Evolutionary conservation across 768 basidiomycete genomes (phyloP), one percentile per base, ranked within the genome.

Genomic region (Mycena metata): DNA sequence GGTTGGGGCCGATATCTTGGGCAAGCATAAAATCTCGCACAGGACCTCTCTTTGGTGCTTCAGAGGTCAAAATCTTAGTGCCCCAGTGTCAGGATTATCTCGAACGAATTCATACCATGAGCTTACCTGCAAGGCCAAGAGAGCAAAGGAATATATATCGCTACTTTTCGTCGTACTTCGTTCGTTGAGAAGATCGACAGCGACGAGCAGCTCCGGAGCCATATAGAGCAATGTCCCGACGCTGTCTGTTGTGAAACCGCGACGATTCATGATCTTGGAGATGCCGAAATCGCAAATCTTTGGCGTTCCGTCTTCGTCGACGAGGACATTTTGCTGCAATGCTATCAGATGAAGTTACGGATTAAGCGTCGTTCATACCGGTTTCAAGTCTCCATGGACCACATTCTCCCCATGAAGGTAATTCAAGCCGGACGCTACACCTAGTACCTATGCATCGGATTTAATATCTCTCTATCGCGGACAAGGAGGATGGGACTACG

Each of bases 301-400:
- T 21, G 51, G 51, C 13, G 12, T 35, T 17, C n/a, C 51, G 11
- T 33, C 33, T 26, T 54, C 51, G 30, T 33, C 30, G 5, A 54
- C 19, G 30, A 54, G 33, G 51, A 54, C 33, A n/a, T 54, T 54
- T 5, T 10, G 16, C 51, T 54, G 51, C 26, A 19, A 35, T 21
- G 30, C 5, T 7, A 36, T 35, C 11, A 19, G 17, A 36, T 30
- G 35, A 54, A 54, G n/a, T 1, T 1, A 35, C 15, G 9, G 51
- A 7, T 5, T 35, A 35, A 54, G 30, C 6, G 30, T 11, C 21
- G 30, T 30, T 35, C 10, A 19, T 36, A 54, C 51, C 16, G 30
- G 51, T 36, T 54, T 54, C 51, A 54, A 19, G n/a, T 54, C 51
- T 33, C 51, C 51, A 35, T 54, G 51, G 7, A 54, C 33, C 12